Evolutionary conservation across 1,284 basidiomycete species (phyloP).

Genomic region (Melampsora americana): DNA sequence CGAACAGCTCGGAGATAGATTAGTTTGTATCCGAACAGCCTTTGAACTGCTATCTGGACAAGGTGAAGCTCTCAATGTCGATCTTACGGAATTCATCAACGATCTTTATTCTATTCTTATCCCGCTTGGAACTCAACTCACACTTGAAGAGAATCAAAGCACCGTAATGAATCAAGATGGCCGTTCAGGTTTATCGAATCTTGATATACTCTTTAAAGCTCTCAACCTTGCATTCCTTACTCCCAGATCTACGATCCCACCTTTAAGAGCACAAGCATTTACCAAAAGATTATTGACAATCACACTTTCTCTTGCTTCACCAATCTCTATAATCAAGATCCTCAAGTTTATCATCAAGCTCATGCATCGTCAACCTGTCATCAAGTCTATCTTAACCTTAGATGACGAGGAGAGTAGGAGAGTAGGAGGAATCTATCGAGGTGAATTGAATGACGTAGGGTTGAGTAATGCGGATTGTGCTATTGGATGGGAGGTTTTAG

Average conservation of each 20-base stretch:
- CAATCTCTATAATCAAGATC: slow-evolving; percentile 62
- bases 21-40: slow-evolving; percentile 87
- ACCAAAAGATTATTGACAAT: slow-evolving; percentile 79
- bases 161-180: not conserved
- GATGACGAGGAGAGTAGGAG: not conserved
- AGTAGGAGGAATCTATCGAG: not conserved
- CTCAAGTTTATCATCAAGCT: slow-evolving; percentile 71
- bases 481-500: slow-evolving; percentile 26
- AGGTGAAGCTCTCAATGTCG: slow-evolving; percentile 92
- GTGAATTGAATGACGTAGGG: not conserved
- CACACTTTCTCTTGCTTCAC: slow-evolving; percentile 73
- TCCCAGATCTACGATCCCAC: slow-evolving; percentile 61
- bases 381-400: slow-evolving; percentile 70
- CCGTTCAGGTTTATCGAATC: slow-evolving; percentile 28
- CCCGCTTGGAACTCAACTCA: slow-evolving; percentile 41
- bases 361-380: slow-evolving; percentile 70
- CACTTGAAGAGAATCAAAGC: slow-evolving; percentile 15
- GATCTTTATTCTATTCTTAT: slow-evolving; percentile 33
- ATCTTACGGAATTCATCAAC: slow-evolving; percentile 82
- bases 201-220: slow-evolving; percentile 77
- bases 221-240: slow-evolving; percentile 72
- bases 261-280: slow-evolving; percentile 82
- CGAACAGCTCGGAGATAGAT: slow-evolving; percentile 62
- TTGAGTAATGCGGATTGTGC: slow-evolving; percentile 10
- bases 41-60: slow-evolving; percentile 95